These are phyloP conservation scores for Maudiozyma barnettii DNA, from an alignment of 805 yeast genomes.

Conservation along the genomic window DNA sequence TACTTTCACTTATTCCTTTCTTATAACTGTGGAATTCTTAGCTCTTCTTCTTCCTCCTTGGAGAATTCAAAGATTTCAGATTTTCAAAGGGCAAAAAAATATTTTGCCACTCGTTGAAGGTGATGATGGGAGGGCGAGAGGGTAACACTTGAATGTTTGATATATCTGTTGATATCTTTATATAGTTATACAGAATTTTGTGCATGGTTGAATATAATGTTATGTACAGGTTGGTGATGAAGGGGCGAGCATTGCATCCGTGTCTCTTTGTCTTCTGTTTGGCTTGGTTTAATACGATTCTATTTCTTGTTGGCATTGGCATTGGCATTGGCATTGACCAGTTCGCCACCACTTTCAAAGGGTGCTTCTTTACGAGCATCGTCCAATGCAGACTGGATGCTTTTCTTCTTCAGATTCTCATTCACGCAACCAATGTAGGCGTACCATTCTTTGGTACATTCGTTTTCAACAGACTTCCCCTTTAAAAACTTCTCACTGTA, in stretches of 20 bases:
- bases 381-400: constrained; percentile 73
- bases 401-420: constrained; percentile 57
- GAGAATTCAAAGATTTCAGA: neutral
- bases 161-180: too few species aligned
- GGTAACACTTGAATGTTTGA: too few species aligned
- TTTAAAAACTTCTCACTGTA: constrained; percentile 75
- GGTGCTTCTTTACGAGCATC: constrained; percentile 89
- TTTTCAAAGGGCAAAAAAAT: neutral
- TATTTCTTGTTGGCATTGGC: too few species aligned
- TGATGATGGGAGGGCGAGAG: neutral
- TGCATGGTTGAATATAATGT: too few species aligned
- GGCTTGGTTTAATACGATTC: too few species aligned
- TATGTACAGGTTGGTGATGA: neutral
- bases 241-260: neutral
- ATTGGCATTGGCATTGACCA: constrained; percentile 5
- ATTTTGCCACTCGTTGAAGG: neutral
- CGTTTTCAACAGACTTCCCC: constrained; percentile 53
- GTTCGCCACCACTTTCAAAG: constrained; percentile 58
- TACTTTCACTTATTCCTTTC: too few species aligned
- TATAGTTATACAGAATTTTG: too few species aligned
- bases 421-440: constrained; percentile 84
- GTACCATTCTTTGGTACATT: constrained; percentile 85
- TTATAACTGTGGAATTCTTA: too few species aligned
- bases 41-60: too few species aligned
- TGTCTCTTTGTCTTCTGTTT: neutral